phyloP scores from a whole-genome alignment of 257 asterid species.

The Craterostigma plantagineum region DNA sequence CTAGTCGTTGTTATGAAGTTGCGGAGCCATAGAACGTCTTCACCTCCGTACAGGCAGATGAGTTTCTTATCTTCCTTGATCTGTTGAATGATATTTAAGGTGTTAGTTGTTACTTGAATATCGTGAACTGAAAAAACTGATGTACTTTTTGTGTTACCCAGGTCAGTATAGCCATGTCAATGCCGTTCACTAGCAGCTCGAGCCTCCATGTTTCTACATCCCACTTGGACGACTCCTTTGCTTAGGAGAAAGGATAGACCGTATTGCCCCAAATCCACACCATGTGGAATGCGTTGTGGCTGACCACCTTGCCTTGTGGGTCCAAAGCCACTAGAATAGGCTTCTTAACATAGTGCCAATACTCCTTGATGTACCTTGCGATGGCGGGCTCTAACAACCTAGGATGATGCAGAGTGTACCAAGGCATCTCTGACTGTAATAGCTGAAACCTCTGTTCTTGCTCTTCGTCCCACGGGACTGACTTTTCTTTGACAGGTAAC shows the following conservation, averaged over 20 bases:
- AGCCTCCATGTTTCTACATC: conserved; percentile 45
- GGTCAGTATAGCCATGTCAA: conserved; percentile 27
- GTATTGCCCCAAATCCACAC: conserved; percentile 69
- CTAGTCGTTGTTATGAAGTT: conserved; percentile 20
- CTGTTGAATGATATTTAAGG: conserved; percentile 16
- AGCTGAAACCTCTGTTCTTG: conserved; percentile 21
- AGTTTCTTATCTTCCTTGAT: conserved; percentile 18
- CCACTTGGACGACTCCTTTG: conserved; percentile 45
- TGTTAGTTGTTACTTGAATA: not conserved
- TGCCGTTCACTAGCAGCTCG: conserved; percentile 35
- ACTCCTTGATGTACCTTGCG: conserved; percentile 32
- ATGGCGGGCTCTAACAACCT: conserved; percentile 51
- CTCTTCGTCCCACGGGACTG: conserved; percentile 18
- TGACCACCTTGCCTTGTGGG: conserved; percentile 41
- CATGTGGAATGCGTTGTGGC: conserved; percentile 54
- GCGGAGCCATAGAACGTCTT: conserved; percentile 45
- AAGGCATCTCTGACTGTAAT: conserved; percentile 46
- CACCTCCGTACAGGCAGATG: conserved; percentile 73
- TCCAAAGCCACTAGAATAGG: conserved; percentile 59
- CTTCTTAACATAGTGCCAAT: conserved; percentile 56
- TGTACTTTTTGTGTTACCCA: no score
- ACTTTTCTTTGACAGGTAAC: conserved; percentile 43
- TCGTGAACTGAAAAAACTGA: not conserved
- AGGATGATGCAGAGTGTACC: conserved; percentile 60
- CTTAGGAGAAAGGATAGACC: conserved; percentile 47